These are phyloP conservation scores for Filobasidium floriforme DNA, from an alignment of 768 basidiomycete species.

Conservation along the genomic window DNA sequence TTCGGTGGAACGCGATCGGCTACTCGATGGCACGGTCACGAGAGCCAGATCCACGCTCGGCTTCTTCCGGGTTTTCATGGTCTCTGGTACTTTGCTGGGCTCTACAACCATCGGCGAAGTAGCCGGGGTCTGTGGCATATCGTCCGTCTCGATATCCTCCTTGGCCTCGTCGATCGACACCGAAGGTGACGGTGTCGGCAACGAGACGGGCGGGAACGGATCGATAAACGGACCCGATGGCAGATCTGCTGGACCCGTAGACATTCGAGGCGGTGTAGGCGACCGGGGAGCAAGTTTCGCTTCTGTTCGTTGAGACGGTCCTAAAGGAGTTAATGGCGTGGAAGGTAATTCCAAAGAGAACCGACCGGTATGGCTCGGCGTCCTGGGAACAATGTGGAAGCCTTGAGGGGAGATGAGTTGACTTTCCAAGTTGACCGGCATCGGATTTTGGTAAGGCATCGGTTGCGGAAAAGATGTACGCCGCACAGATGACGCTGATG, in stretches of 20 bases:
- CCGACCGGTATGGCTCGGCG: background rate
- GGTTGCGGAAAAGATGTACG: background rate
- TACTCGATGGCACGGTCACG: background rate
- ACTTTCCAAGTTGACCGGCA: background rate
- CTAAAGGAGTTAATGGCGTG: background rate
- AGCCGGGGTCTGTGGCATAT: background rate
- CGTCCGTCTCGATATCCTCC: background rate
- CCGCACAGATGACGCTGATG: background rate
- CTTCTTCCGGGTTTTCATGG: background rate
- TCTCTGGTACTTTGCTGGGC: background rate
- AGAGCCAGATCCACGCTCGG: background rate
- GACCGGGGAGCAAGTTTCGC: background rate
- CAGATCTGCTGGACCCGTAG: background rate
- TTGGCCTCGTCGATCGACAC: background rate
- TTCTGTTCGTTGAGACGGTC: background rate
- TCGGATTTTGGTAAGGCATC: background rate
- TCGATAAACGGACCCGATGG: background rate
- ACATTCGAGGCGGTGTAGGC: slow-evolving; percentile 6
- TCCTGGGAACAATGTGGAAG: background rate
- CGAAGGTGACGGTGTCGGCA: background rate
- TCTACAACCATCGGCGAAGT: background rate
- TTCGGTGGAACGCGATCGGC: background rate
- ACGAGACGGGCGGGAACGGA: background rate
- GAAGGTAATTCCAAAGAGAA: background rate
- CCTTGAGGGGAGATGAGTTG: background rate